Conservation (phyloP, 768 basidiomycete genomes). For the Leccinellum albellum region DNA sequence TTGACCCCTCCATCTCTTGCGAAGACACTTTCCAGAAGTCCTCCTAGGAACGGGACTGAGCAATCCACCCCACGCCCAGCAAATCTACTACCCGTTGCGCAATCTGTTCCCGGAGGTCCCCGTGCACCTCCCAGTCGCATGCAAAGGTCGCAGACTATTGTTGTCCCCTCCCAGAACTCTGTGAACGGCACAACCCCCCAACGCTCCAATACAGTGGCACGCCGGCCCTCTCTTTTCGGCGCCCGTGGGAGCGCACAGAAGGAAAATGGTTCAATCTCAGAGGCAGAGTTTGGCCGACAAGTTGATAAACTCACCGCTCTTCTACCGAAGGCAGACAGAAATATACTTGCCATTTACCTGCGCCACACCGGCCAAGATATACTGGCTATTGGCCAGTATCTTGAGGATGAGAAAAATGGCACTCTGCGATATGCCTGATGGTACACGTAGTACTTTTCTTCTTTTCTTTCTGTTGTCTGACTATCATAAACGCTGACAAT, state of each 20-base stretch:
- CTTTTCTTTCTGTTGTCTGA: slow-evolving; percentile 3
- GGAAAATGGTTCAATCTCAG: slow-evolving; percentile 6
- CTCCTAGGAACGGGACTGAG: slow-evolving; percentile 27
- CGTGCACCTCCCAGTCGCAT: slow-evolving; percentile 63
- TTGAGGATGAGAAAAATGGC: slow-evolving; percentile 82
- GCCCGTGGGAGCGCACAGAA: slow-evolving; percentile 18
- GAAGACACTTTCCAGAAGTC: slow-evolving; percentile 37
- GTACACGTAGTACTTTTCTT: slow-evolving; percentile 5
- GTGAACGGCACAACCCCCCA: slow-evolving; percentile 16
- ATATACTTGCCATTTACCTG: slow-evolving; percentile 66
- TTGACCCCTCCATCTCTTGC: slow-evolving; percentile 31
- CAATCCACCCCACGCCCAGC: slow-evolving; percentile 28
- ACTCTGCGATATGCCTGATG: slow-evolving; percentile 40
- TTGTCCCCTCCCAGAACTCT: slow-evolving; percentile 35
- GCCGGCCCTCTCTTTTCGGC: slow-evolving; percentile 29
- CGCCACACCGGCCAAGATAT: slow-evolving; percentile 75
- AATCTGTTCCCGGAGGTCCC: slow-evolving; percentile 70
- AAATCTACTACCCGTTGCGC: slow-evolving; percentile 34
- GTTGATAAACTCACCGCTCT: slow-evolving; percentile 69
- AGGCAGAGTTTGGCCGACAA: slow-evolving; percentile 56
- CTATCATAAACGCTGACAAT: slow-evolving; percentile 12
- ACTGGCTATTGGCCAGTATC: slow-evolving; percentile 80
- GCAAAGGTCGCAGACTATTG: slow-evolving; percentile 65
- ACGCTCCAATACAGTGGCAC: slow-evolving; percentile 30
- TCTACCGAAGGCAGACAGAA: slow-evolving; percentile 68